Conservation (phyloP, 768 basidiomycete species). For the Pleurotus pulmonarius region DNA sequence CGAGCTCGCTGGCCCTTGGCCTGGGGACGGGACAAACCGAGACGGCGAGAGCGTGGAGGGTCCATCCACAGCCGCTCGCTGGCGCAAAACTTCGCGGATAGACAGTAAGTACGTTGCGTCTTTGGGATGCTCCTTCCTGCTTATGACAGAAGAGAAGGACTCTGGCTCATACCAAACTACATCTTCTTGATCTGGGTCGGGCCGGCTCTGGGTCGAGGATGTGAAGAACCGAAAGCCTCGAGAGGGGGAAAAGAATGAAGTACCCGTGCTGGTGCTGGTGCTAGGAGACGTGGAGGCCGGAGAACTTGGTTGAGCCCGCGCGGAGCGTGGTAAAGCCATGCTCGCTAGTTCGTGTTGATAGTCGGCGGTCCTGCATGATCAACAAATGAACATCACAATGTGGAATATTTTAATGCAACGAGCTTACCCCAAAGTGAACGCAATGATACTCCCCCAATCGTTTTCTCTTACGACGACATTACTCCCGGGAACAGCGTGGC, state of each 20-base stretch:
- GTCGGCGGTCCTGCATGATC: constrained; percentile 47
- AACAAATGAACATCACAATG: constrained; percentile 6
- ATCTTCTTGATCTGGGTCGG: constrained; percentile 60
- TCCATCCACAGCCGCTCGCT: constrained; percentile 39
- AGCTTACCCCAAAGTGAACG: constrained; percentile 65
- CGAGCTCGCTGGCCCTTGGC: background rate
- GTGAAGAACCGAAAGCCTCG: constrained; percentile 49
- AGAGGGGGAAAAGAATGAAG: constrained; percentile 47
- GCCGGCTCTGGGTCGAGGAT: constrained; percentile 32
- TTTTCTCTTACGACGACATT: constrained; percentile 65
- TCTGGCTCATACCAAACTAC: constrained; percentile 61
- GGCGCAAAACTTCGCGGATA: constrained; percentile 59
- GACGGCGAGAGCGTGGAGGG: constrained; percentile 12
- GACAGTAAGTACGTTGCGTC: constrained; percentile 56
- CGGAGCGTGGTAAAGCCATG: constrained; percentile 27
- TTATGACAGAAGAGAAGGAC: constrained; percentile 54
- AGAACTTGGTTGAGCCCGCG: constrained; percentile 16
- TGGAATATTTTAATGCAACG: background rate
- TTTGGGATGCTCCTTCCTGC: constrained; percentile 58
- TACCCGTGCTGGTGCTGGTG: constrained; percentile 24
- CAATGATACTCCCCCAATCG: constrained; percentile 78
- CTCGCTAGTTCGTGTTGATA: constrained; percentile 48
- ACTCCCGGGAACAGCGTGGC: constrained; percentile 63
- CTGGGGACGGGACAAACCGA: background rate
- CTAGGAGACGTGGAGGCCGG: constrained; percentile 18